Conservation (phyloP, 2,329 filamentous ascomycete genomes). For the Cordyceps sp. region DNA sequence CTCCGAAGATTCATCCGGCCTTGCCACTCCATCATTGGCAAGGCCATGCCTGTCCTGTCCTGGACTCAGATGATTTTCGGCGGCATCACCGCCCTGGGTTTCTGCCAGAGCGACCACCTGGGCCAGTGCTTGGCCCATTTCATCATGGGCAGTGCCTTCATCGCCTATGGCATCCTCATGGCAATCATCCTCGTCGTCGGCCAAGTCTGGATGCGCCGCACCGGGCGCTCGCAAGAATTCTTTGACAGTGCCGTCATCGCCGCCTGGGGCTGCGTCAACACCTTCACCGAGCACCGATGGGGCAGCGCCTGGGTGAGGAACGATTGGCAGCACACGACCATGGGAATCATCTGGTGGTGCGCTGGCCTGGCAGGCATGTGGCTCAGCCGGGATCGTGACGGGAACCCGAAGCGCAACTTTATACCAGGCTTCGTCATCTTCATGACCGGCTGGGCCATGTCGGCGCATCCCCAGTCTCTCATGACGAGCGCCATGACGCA, state of each 20-base stretch:
- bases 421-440: slow-evolving; percentile 83
- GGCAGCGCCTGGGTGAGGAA: slow-evolving; percentile 78
- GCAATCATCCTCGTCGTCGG: slow-evolving; percentile 78
- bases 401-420: slow-evolving; percentile 79
- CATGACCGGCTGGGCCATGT: slow-evolving; percentile 93
- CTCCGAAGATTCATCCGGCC: slow-evolving; percentile 58
- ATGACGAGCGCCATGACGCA: slow-evolving; percentile 80
- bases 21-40: slow-evolving; percentile 68
- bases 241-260: slow-evolving; percentile 87
- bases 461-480: slow-evolving; percentile 70
- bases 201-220: slow-evolving; percentile 69
- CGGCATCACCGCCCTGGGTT: slow-evolving; percentile 79
- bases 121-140: slow-evolving; percentile 94
- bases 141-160: slow-evolving; percentile 96
- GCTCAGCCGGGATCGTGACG: slow-evolving; percentile 72
- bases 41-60: slow-evolving; percentile 66
- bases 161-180: slow-evolving; percentile 79
- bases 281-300: slow-evolving; percentile 95
- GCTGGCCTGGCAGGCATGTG: slow-evolving; percentile 83
- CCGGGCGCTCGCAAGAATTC: slow-evolving; percentile 86
- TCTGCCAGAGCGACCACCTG: slow-evolving; percentile 79
- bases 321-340: slow-evolving; percentile 95
- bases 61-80: slow-evolving; percentile 97
- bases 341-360: slow-evolving; percentile 98
- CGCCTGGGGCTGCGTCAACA: slow-evolving; percentile 93